Percentiles rank a stretch among this genome's conserved stretches.
Conservation (phyloP, 495 filamentous ascomycete genomes). For the Sordaria brevicollis region DNA sequence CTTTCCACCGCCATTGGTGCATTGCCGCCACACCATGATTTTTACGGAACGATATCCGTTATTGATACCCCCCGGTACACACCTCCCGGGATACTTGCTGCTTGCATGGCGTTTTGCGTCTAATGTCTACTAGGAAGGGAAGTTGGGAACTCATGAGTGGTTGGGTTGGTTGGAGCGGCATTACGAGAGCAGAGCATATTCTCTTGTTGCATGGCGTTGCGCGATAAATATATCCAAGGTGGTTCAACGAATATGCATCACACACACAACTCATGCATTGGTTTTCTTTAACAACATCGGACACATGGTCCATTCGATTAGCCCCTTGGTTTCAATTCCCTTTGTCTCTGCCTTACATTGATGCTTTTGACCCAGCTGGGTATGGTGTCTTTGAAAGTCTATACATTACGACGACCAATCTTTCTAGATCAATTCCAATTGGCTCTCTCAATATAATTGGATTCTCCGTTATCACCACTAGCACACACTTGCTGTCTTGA, state of each 20-base stretch:
- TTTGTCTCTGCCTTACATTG: not conserved
- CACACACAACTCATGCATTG: not conserved
- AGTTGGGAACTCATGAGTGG: not conserved
- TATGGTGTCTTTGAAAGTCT: not conserved
- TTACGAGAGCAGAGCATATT: slow-evolving; percentile 14
- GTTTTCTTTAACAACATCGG: not conserved
- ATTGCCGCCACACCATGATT: slow-evolving; percentile 53
- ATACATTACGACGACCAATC: not conserved
- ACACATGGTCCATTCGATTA: not conserved
- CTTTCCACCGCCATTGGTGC: slow-evolving; percentile 96
- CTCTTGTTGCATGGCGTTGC: slow-evolving; percentile 22
- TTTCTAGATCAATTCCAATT: not conserved
- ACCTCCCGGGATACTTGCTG: slow-evolving; percentile 18
- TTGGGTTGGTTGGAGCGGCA: slow-evolving; percentile 10
- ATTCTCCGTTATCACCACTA: not conserved
- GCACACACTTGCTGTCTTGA: not conserved
- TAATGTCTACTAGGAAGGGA: slow-evolving; percentile 21
- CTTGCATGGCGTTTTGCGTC: slow-evolving; percentile 22
- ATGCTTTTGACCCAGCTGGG: not conserved
- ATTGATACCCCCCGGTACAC: slow-evolving; percentile 27
- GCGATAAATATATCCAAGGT: slow-evolving; percentile 12
- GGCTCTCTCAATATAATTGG: not conserved
- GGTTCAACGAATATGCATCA: not conserved
- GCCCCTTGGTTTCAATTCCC: not conserved
- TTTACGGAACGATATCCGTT: slow-evolving; percentile 12